Percentiles rank a stretch among this genome's conserved stretches.
Conservation (phyloP, 1,139 yeast species). For the Yamadazyma triangularis region DNA sequence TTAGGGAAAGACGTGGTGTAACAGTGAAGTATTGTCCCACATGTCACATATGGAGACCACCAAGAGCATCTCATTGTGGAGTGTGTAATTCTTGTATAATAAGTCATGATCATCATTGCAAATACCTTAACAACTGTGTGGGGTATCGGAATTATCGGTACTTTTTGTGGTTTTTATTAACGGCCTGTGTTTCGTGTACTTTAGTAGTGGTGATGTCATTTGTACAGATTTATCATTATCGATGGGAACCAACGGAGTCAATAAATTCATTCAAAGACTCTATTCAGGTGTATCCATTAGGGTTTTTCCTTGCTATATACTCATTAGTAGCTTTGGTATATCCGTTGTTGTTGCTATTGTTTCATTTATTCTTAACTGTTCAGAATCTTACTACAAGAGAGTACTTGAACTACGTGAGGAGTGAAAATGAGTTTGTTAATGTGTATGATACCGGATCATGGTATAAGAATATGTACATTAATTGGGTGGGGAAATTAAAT, state of each 20-base stretch:
- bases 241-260: constrained; percentile 3
- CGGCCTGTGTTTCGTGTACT: constrained; percentile 18
- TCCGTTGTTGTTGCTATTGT: constrained; percentile 48
- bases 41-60: constrained; percentile 47
- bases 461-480: constrained; percentile 36
- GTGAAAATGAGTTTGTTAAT: constrained; percentile 27
- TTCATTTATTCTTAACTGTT: constrained; percentile 51
- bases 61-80: constrained; percentile 41
- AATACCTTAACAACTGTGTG: constrained; percentile 38
- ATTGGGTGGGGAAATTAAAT: constrained; percentile 47
- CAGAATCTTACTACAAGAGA: constrained; percentile 72
- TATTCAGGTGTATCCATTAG: constrained; percentile 30
- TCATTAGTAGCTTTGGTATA: constrained; percentile 43
- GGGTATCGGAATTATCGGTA: constrained; percentile 30
- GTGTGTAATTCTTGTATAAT: constrained; percentile 42
- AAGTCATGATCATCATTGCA: constrained; percentile 41
- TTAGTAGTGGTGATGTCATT: constrained; percentile 22
- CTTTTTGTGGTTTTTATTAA: constrained; percentile 38
- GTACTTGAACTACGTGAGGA: constrained; percentile 41
- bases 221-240: constrained; percentile 26
- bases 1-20: constrained; percentile 26
- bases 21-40: constrained; percentile 43
- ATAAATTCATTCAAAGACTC: constrained; percentile 17
- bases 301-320: constrained; percentile 47
- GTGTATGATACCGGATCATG: constrained; percentile 40